Percentiles rank a stretch among this genome's conserved stretches.
These are phyloP conservation scores for Phanerochaete sordida DNA, from an alignment of 768 basidiomycete species.

Conservation along the genomic window DNA sequence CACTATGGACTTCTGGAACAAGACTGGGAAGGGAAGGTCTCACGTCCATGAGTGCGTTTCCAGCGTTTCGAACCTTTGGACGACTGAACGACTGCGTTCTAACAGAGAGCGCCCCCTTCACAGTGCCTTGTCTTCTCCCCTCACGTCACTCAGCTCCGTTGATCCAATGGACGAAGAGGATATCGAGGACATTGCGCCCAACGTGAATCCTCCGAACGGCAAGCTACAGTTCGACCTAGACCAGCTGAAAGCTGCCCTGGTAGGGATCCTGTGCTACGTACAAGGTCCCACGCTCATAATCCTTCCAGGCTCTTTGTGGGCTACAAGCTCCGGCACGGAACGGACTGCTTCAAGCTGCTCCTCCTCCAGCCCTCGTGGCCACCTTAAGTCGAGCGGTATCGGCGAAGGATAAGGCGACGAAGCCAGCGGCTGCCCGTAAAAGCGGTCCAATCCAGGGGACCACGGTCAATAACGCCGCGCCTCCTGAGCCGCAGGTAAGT, in stretches of 20 bases:
- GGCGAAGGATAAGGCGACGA: not conserved
- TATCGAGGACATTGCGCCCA: slow-evolving; percentile 34
- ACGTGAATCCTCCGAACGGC: not conserved
- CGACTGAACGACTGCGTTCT: not conserved
- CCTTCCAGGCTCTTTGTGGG: not conserved
- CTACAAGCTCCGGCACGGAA: not conserved
- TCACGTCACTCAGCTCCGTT: slow-evolving; percentile 67
- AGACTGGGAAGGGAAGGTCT: slow-evolving; percentile 46
- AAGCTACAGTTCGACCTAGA: slow-evolving; percentile 33
- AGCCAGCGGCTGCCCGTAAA: not conserved
- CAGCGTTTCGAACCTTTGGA: not conserved
- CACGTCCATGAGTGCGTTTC: slow-evolving; percentile 39
- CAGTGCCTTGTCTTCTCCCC: slow-evolving; percentile 64
- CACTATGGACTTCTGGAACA: slow-evolving; percentile 94
- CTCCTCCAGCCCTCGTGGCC: too few species aligned
- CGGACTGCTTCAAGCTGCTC: too few species aligned
- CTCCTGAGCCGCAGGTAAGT: not conserved
- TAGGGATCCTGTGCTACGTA: slow-evolving; percentile 21
- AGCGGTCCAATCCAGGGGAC: not conserved
- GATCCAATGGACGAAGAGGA: slow-evolving; percentile 61
- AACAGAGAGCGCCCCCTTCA: slow-evolving; percentile 25
- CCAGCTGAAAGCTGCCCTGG: slow-evolving; percentile 60
- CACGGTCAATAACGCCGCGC: not conserved
- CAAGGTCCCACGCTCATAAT: not conserved
- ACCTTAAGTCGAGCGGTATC: not conserved